Conservation (phyloP, 2,329 filamentous ascomycete genomes). For the Xylaria hypoxylon region DNA sequence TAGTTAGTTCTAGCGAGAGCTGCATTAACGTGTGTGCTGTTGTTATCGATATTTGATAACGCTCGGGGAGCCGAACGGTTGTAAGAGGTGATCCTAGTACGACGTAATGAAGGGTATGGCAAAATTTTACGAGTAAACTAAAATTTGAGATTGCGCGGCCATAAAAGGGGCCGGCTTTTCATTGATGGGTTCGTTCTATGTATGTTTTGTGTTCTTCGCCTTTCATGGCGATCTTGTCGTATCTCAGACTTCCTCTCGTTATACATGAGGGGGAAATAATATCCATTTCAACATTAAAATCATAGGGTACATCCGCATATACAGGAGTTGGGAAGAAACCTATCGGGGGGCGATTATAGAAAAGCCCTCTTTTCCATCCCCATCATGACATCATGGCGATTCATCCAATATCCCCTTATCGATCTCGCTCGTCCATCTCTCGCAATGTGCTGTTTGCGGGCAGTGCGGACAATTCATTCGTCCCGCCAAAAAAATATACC, state of each 20-base stretch:
- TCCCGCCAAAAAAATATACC: constrained; percentile 14
- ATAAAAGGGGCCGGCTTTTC: constrained; percentile 10
- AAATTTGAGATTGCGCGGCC: constrained; percentile 5
- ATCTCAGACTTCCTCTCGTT: neutral
- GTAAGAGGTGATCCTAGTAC: neutral
- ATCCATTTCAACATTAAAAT: constrained; percentile 35
- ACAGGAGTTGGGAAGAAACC: constrained; percentile 23
- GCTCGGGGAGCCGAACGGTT: no score
- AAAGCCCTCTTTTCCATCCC: constrained; percentile 19
- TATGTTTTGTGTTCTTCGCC: constrained; percentile 7
- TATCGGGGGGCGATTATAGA: neutral
- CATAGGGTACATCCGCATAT: constrained; percentile 33
- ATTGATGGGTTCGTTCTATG: constrained; percentile 24
- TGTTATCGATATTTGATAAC: no score
- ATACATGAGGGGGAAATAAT: constrained; percentile 23
- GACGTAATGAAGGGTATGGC: neutral
- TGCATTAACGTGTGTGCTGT: no score
- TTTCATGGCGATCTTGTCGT: constrained; percentile 1
- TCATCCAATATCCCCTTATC: constrained; percentile 9
- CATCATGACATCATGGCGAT: constrained; percentile 34
- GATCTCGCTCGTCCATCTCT: constrained; percentile 6
- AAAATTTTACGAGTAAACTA: neutral
- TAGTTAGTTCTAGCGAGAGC: no score
- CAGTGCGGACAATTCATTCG: constrained; percentile 2
- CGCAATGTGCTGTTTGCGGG: constrained; percentile 20